These are phyloP conservation scores for Cladosporium sp. DNA, from an alignment of 2,329 filamentous ascomycete species.

Conservation along the genomic window DNA sequence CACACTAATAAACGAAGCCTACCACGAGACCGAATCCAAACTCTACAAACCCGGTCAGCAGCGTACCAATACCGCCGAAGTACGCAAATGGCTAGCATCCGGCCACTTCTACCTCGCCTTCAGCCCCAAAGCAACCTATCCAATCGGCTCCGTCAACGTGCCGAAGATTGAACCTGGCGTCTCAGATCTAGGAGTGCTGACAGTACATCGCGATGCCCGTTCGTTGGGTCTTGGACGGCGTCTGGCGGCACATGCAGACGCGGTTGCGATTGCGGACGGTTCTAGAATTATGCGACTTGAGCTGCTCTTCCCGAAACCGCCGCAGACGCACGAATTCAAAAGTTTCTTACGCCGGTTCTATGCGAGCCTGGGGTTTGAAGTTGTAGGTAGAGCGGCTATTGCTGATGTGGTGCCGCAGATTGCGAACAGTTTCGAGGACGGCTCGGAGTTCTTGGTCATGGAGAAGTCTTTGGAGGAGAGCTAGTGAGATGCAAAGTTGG, in stretches of 20 bases:
- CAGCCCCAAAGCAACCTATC: neutral
- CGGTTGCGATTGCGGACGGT: neutral
- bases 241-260: neutral
- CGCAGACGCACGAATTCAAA: neutral
- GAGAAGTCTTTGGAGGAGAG: neutral
- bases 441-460: neutral
- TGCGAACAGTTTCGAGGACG: neutral
- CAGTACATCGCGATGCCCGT: neutral
- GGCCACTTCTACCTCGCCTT: neutral
- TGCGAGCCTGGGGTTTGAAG: neutral
- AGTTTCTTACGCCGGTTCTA: neutral
- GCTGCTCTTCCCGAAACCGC: neutral
- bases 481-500: too few relatives aligned
- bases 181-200: neutral
- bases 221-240: neutral
- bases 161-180: neutral
- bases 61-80: neutral
- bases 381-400: neutral
- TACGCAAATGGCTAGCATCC: neutral
- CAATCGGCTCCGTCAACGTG: neutral
- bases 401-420: neutral
- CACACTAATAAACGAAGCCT: neutral
- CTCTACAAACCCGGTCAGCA: neutral
- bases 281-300: neutral
- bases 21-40: neutral